These are phyloP conservation scores for Talaromyces sp. DNA, from an alignment of 2,329 filamentous ascomycete genomes.

Conservation along the genomic window DNA sequence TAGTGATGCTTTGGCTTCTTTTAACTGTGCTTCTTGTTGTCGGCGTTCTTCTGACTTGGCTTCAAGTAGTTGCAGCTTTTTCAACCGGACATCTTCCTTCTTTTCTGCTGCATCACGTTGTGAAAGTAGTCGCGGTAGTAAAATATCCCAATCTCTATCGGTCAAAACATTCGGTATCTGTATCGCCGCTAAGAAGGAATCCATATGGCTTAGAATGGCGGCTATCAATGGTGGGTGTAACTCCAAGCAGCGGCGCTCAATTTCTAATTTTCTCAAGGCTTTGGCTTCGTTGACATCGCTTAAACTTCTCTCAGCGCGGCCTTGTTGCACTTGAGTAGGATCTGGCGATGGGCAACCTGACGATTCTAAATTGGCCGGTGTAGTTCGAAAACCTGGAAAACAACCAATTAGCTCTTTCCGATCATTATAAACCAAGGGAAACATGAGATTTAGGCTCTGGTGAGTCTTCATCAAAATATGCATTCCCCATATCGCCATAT, in stretches of 20 bases:
- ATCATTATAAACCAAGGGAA: not conserved
- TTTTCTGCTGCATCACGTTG: conserved; percentile 63
- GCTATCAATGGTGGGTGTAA: conserved; percentile 63
- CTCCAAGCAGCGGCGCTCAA: conserved; percentile 64
- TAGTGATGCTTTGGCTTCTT: conserved; percentile 54
- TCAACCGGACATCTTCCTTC: conserved; percentile 48
- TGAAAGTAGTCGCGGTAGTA: conserved; percentile 62
- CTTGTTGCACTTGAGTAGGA: conserved; percentile 10
- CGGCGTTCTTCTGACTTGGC: conserved; percentile 45
- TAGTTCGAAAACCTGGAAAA: not conserved
- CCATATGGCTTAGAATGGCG: conserved; percentile 62
- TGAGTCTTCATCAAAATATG: not conserved
- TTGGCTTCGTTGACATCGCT: conserved; percentile 63
- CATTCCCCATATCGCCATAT: not conserved
- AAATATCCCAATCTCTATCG: conserved; percentile 64
- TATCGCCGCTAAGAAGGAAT: conserved; percentile 69
- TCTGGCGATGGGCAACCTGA: not conserved
- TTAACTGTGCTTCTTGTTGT: conserved; percentile 46
- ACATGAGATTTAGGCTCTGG: not conserved
- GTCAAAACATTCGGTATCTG: conserved; percentile 65
- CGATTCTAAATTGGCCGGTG: not conserved
- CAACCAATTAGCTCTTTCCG: not conserved
- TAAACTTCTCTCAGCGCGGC: conserved; percentile 48
- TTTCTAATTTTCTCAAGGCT: conserved; percentile 61
- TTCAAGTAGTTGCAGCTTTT: conserved; percentile 41